Conservation (phyloP, 2,329 filamentous ascomycete species). For the Aphanocladium album region DNA sequence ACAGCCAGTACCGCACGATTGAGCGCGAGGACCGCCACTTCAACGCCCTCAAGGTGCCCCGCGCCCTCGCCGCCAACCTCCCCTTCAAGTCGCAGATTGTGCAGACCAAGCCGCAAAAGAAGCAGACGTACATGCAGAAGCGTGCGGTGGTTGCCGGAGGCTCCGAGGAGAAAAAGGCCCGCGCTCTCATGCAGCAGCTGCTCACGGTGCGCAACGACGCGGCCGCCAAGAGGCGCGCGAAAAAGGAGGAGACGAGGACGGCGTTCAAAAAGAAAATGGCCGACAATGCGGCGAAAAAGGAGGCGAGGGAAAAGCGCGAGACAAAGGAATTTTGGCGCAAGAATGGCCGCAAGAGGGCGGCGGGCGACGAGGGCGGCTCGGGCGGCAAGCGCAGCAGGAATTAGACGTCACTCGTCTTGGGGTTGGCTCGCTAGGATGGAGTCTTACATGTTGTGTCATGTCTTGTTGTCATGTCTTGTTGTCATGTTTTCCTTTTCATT, state of each 20-base stretch:
- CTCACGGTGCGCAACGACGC: conserved; percentile 88
- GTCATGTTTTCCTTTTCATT: neutral
- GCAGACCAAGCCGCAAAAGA: conserved; percentile 72
- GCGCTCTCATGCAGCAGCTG: conserved; percentile 88
- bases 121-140: conserved; percentile 88
- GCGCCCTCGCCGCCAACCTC: conserved; percentile 73
- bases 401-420: no score
- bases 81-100: conserved; percentile 92
- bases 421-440: neutral
- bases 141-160: conserved; percentile 73
- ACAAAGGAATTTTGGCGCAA: conserved; percentile 87
- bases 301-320: conserved; percentile 82
- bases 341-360: conserved; percentile 69
- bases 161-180: conserved; percentile 83
- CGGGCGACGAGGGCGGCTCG: conserved; percentile 34
- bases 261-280: conserved; percentile 79
- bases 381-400: conserved; percentile 28
- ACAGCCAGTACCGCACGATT: conserved; percentile 75
- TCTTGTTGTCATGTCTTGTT: neutral
- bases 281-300: conserved; percentile 78
- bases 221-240: conserved; percentile 71
- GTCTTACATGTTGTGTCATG: neutral
- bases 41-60: conserved; percentile 72
- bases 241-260: conserved; percentile 82
- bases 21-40: conserved; percentile 68